These are phyloP conservation scores for Penicillium sp. DNA, from an alignment of 2,329 filamentous ascomycete genomes.

Conservation along the genomic window DNA sequence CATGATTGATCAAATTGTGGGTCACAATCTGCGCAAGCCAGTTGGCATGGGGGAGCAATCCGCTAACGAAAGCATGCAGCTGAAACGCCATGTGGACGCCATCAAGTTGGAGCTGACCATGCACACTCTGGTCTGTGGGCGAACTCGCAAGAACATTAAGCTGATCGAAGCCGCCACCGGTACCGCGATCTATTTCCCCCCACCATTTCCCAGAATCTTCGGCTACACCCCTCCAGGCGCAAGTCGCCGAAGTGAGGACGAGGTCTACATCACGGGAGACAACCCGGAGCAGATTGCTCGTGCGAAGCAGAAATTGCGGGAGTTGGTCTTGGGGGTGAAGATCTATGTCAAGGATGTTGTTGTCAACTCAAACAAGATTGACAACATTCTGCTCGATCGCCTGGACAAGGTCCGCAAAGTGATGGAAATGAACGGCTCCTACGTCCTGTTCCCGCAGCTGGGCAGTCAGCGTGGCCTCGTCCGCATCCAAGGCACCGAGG, in stretches of 20 bases:
- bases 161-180: constrained; percentile 91
- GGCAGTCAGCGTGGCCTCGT: constrained; percentile 79
- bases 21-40: constrained; percentile 10
- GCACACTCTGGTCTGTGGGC: constrained; percentile 87
- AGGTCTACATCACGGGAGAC: constrained; percentile 94
- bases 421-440: constrained; percentile 91
- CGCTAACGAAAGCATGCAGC: constrained; percentile 28
- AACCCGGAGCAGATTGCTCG: constrained; percentile 74
- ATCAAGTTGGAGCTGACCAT: constrained; percentile 78
- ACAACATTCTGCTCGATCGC: constrained; percentile 83
- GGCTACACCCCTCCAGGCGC: constrained; percentile 82
- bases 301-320: constrained; percentile 86
- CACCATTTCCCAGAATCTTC: constrained; percentile 85
- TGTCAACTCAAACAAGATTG: constrained; percentile 85
- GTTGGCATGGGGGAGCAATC: no score
- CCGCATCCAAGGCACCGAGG: constrained; percentile 86
- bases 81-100: constrained; percentile 61
- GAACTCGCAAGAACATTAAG: constrained; percentile 95
- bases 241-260: constrained; percentile 72
- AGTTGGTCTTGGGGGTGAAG: constrained; percentile 73
- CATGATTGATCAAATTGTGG: constrained; percentile 90
- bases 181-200: constrained; percentile 96
- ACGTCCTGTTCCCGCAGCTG: constrained; percentile 83
- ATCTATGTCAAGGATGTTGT: constrained; percentile 87
- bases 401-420: constrained; percentile 97